Evolutionary conservation across 2,329 filamentous ascomycete genomes (phyloP), one percentile per base, ranked within the genome.

Genomic region (Hypocreales sp.): DNA sequence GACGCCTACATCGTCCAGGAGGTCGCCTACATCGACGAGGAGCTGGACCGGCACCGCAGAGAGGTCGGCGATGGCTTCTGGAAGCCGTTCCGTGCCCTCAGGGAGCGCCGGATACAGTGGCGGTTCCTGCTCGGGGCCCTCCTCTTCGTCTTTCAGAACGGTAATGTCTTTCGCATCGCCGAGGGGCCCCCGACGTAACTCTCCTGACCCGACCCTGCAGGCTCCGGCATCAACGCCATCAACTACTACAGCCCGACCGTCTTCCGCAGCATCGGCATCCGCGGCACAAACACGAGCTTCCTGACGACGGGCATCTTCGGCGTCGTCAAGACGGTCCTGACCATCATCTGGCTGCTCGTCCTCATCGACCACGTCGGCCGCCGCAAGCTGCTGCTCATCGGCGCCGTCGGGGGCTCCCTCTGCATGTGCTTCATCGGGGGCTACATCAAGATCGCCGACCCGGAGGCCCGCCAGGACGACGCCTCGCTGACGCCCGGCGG

Each of bases 21-120:
- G 39, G 67, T 68, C 40, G 50, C 55, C 12, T 67, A 74, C 32
- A 73, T 75, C 35, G 60, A 61, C 21, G 48, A 55, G 2, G 71
- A 72, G 10, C 69, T 75, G 12, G 56, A 66, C 39, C 7, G 18
- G 39, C 20, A 46, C 39, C 20, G 47, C 24, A 38, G 17, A 25
- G n/a, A 24, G 15, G 22, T 24, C 16, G n/a, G n/a, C n/a, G n/a
- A n/a, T n/a, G n/a, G n/a, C n/a, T n/a, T n/a, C n/a, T n/a, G n/a
- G n/a, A n/a, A n/a, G n/a, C n/a, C n/a, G n/a, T n/a, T n/a, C n/a
- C n/a, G n/a, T n/a, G n/a, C n/a, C n/a, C n/a, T n/a, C n/a, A n/a
- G n/a, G n/a, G n/a, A n/a, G n/a, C n/a, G n/a, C n/a, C n/a, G n/a
- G n/a, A n/a, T n/a, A n/a, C n/a, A n/a, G n/a, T n/a, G n/a, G n/a